Base-by-base conservation (phyloP, 2,329 filamentous ascomycete species). In the Fusarium sp. region DNA sequence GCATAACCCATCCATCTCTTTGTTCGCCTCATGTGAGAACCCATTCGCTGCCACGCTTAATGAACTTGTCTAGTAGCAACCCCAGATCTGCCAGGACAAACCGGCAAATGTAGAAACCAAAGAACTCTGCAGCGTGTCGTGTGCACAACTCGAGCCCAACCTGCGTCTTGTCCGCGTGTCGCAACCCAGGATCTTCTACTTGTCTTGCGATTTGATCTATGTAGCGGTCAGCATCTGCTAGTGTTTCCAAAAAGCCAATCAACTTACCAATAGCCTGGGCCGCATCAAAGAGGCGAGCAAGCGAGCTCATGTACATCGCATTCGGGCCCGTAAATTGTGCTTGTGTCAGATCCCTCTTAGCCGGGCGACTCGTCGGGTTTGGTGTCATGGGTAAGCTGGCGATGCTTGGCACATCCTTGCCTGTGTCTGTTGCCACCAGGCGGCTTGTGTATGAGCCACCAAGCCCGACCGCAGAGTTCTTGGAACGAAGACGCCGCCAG, bases 31-130 rank as follows among this genome's bases (percentile, higher is more conserved):
- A 83, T 69, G 81, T 77, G 18, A 87, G 78, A 67, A 98, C 95
- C 96, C 96, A 99, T 87, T 99, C 96, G 78, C 93, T 97, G 27
- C 96, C 95, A 75, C 95, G 91, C 87, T 99, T 99, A 82, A 99
- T 92, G 80, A 97, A 98, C 82, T 98, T 99, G 83, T 99, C 97
- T 77, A 99, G 87, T 85, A 99, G 87, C 81, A 97, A 83, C 43
- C 92, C 89, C 71, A 99, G 85, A 82, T 99, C 97, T 5, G 92
- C 88, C 70, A 99, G 86, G n/a, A 95, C 95, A 81, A 99, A 99
- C 20, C 97, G 93, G 83, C 96, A 98, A 31, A 99, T 89, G 82
- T 97, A 98, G 83, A 99, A 98, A 18, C 93, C 95, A 82, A 99
- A 99, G 84, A 99, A 99, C 83, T 99, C 97, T 37, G 96, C 94